Evolutionary conservation across 1,139 yeast genomes (phyloP).

Genomic region (Taphrina betulina): DNA sequence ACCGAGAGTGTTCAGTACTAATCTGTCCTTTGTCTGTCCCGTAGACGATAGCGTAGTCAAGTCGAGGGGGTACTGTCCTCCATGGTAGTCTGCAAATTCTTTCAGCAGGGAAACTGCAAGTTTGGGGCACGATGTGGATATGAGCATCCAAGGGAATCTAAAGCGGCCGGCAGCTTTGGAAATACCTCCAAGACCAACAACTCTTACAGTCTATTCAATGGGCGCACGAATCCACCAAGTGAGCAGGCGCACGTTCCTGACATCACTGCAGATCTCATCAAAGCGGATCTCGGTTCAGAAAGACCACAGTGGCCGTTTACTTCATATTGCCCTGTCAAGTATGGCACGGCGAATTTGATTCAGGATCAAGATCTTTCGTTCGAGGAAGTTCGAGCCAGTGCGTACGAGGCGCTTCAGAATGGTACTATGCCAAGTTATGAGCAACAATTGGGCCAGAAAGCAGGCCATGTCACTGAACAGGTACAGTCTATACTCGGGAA

Average conservation of each 20-base stretch:
- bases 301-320: conserved; percentile 32
- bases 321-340: conserved; percentile 25
- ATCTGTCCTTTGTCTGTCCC: too few relatives aligned
- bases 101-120: conserved; percentile 32
- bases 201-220: not conserved
- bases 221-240: not conserved
- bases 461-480: not conserved
- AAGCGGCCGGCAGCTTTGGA: not conserved
- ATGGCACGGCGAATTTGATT: conserved; percentile 18
- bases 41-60: too few relatives aligned
- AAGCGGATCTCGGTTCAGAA: conserved; percentile 13
- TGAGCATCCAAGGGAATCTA: conserved; percentile 21
- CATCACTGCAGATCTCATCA: conserved; percentile 3
- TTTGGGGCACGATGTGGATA: conserved; percentile 29
- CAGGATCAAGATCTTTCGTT: conserved; percentile 29
- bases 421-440: conserved; percentile 3
- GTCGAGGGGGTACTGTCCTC: too few relatives aligned
- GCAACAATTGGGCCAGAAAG: not conserved
- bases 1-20: too few relatives aligned
- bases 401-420: conserved; percentile 18
- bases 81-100: conserved; percentile 31
- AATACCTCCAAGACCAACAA: not conserved
- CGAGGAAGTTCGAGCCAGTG: conserved; percentile 26
- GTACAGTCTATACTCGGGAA: conserved; percentile 10
- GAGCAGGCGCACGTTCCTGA: not conserved